phyloP scores from a whole-genome alignment of 2,329 filamentous ascomycete species.

The Pseudonectria buxi region DNA sequence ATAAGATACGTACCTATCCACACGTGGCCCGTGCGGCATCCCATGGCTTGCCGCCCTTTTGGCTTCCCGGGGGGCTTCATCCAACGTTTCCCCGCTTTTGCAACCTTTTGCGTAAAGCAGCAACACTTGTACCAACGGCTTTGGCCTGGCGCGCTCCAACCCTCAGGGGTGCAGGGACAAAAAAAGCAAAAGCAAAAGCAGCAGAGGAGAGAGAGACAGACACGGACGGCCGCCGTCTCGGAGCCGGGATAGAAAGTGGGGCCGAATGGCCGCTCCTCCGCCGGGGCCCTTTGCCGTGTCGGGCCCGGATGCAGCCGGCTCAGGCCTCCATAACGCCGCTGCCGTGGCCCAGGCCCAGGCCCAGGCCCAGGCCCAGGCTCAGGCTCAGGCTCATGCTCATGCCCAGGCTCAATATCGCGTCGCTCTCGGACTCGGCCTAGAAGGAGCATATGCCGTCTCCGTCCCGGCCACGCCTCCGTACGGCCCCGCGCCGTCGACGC shows the following conservation, averaged over 20 bases:
- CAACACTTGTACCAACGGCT: conserved; percentile 9
- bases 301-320: conserved; percentile 5
- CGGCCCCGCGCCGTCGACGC: background rate
- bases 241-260: background rate
- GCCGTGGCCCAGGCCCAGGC: conserved; percentile 1
- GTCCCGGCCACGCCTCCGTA: conserved; percentile 13
- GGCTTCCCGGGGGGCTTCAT: no score
- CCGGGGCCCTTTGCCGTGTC: conserved; percentile 9
- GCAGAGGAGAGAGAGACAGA: conserved; percentile 11
- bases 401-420: conserved; percentile 8
- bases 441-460: conserved; percentile 11
- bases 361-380: no score
- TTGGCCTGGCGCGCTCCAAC: no score
- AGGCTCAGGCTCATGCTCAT: no score
- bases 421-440: conserved; percentile 10
- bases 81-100: conserved; percentile 1
- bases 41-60: background rate
- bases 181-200: no score
- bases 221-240: conserved; percentile 4
- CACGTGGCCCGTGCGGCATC: conserved; percentile 5
- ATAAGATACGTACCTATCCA: no score
- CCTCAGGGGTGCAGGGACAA: no score
- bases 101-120: conserved; percentile 2
- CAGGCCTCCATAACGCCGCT: background rate
- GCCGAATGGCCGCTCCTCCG: conserved; percentile 1